These are phyloP conservation scores for Apophysomyces sp. DNA, from an alignment of 371 early-diverging fungal genomes.

Conservation along the genomic window DNA sequence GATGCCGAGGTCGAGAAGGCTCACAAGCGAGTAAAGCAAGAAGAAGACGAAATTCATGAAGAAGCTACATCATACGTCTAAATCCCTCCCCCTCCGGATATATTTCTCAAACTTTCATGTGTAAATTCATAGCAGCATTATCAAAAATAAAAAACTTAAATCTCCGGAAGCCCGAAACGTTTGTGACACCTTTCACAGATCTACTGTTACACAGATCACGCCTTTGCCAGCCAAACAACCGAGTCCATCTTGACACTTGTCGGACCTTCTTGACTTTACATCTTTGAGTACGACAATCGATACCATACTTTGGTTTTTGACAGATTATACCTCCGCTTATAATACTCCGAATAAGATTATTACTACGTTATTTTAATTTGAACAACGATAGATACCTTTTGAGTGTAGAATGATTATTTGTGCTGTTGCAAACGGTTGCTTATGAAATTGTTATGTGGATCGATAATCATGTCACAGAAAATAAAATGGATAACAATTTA, in stretches of 20 bases:
- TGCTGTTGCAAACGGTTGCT: too few species aligned
- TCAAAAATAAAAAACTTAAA: background rate
- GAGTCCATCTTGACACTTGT: background rate
- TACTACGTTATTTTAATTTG: too few species aligned
- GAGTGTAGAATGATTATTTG: too few species aligned
- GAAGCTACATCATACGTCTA: background rate
- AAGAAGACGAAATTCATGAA: constrained; percentile 9
- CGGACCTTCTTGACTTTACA: background rate
- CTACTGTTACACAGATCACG: background rate
- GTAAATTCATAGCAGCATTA: background rate
- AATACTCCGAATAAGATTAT: too few species aligned
- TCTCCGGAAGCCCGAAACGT: background rate
- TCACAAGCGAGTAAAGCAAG: constrained; percentile 28
- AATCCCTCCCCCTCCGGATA: too few species aligned
- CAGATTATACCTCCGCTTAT: too few species aligned
- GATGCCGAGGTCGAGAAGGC: constrained; percentile 39
- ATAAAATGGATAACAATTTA: too few species aligned
- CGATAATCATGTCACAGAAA: too few species aligned
- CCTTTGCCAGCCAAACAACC: background rate
- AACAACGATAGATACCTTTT: too few species aligned
- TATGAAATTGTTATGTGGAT: too few species aligned
- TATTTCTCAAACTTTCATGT: background rate
- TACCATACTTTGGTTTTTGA: too few species aligned
- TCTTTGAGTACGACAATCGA: too few species aligned
- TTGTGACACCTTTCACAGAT: background rate